phyloP scores from a whole-genome alignment of 1,284 basidiomycete genomes.

The Tremellales sp. region DNA sequence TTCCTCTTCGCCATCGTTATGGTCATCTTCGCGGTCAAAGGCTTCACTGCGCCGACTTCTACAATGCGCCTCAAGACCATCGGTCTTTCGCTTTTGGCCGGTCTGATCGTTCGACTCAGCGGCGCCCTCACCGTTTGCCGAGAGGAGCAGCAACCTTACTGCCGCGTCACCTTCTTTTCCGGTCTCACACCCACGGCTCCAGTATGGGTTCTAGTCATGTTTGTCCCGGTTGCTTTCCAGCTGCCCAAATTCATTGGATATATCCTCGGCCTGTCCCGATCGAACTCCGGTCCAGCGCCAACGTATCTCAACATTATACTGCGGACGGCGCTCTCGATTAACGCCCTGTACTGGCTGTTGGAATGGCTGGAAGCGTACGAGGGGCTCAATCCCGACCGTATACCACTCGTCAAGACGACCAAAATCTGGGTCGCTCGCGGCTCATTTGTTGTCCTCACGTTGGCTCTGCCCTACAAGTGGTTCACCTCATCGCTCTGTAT shows the following conservation, averaged over 20 bases:
- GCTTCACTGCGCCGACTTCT: slow-evolving; percentile 61
- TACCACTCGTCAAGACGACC: slow-evolving; percentile 51
- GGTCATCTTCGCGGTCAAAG: slow-evolving; percentile 58
- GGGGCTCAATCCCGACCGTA: slow-evolving; percentile 34
- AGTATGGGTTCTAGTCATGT: slow-evolving; percentile 55
- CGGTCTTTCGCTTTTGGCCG: slow-evolving; percentile 63
- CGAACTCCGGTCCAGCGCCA: slow-evolving; percentile 67
- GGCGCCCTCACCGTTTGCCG: slow-evolving; percentile 77
- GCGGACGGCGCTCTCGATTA: slow-evolving; percentile 58
- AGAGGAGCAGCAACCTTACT: slow-evolving; percentile 88
- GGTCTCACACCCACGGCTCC: slow-evolving; percentile 66
- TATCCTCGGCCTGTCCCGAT: slow-evolving; percentile 64
- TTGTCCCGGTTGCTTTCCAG: slow-evolving; percentile 56
- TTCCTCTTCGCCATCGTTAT: slow-evolving; percentile 63
- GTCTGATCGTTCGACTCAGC: slow-evolving; percentile 68
- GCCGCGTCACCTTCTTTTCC: slow-evolving; percentile 79
- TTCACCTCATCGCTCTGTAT: slow-evolving; percentile 67
- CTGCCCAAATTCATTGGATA: slow-evolving; percentile 60
- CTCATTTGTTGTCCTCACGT: slow-evolving; percentile 55
- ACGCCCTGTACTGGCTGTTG: slow-evolving; percentile 67
- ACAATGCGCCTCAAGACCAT: slow-evolving; percentile 72
- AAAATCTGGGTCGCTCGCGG: slow-evolving; percentile 63
- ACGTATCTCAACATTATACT: slow-evolving; percentile 62
- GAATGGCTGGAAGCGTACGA: slow-evolving; percentile 64
- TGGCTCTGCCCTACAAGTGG: slow-evolving; percentile 64